Percentiles rank a stretch among this genome's conserved stretches.
Evolutionary conservation across 108 stramenopile species (phyloP).

Genomic region (Cylindrotheca closterium): DNA sequence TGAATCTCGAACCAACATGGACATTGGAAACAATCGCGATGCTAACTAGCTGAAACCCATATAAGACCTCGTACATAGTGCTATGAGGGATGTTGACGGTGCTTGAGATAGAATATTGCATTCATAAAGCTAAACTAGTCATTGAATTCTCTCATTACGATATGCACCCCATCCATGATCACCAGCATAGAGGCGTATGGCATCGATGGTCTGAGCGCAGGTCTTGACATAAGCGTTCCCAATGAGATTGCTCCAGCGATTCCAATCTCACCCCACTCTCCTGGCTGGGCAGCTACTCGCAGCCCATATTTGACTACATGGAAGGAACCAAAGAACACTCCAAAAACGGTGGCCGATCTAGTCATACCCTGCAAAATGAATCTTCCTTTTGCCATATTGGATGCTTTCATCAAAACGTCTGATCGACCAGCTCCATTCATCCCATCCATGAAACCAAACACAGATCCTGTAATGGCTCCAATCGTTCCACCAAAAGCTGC

Average conservation of each 20-base stretch:
- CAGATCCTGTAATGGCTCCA: constrained; percentile 77
- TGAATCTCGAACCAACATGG: background rate
- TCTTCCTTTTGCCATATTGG: constrained; percentile 65
- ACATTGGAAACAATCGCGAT: background rate
- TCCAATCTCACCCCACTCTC: constrained; percentile 64
- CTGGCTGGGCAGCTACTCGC: constrained; percentile 64
- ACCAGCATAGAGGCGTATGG: constrained; percentile 85
- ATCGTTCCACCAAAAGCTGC: constrained; percentile 79
- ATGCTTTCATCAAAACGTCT: constrained; percentile 60
- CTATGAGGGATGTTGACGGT: too few relatives aligned
- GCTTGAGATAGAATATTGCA: too few relatives aligned
- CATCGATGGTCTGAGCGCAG: constrained; percentile 67
- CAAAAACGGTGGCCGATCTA: constrained; percentile 66
- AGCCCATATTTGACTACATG: constrained; percentile 70
- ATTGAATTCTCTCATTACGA: constrained; percentile 61
- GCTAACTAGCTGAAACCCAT: too few relatives aligned
- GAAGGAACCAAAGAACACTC: constrained; percentile 67
- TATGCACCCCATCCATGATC: constrained; percentile 73
- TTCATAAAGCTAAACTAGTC: background rate
- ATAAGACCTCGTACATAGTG: too few relatives aligned
- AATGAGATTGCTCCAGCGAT: constrained; percentile 50
- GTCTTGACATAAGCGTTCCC: constrained; percentile 57
- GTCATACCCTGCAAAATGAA: constrained; percentile 75
- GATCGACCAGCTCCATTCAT: constrained; percentile 69
- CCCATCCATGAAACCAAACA: constrained; percentile 91